A percentile compares a stretch with the other conserved stretches of the same genome.
phyloP scores from a whole-genome alignment of 2,329 filamentous ascomycete genomes.

The Cladobotryum protrusum region DNA sequence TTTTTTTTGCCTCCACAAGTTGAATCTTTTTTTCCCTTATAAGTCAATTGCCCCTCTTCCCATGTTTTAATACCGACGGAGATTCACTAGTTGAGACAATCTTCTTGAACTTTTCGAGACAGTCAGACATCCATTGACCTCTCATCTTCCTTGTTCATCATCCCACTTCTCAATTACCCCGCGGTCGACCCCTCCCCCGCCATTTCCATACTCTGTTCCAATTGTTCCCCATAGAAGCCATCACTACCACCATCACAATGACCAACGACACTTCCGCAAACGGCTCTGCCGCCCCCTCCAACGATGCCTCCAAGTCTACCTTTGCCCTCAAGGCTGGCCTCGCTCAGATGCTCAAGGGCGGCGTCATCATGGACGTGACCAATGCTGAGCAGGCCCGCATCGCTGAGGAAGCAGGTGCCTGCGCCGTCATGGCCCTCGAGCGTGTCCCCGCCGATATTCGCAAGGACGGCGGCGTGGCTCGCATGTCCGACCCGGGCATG shows the following conservation, averaged over 20 bases:
- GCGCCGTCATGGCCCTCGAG: constrained; percentile 97
- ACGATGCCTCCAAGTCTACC: constrained; percentile 41
- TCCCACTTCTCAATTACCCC: not conserved
- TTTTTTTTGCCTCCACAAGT: too few relatives aligned
- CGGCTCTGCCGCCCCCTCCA: constrained; percentile 19
- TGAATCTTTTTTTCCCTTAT: not conserved
- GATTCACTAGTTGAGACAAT: not conserved
- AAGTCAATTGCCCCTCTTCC: not conserved
- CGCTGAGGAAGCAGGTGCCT: constrained; percentile 92
- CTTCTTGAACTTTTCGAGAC: not conserved
- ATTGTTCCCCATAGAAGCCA: not conserved
- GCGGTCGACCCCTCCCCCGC: not conserved
- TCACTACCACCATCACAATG: constrained; percentile 19
- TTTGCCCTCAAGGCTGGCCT: constrained; percentile 93
- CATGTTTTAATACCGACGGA: not conserved
- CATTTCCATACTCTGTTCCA: not conserved
- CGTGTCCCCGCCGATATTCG: constrained; percentile 95
- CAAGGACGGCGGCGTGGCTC: constrained; percentile 82
- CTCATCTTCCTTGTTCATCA: not conserved
- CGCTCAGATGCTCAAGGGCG: constrained; percentile 97
- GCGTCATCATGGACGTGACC: constrained; percentile 99
- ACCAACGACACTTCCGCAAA: constrained; percentile 28
- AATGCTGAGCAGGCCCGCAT: constrained; percentile 92
- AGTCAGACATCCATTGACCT: not conserved
- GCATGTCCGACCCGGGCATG: constrained; percentile 93